Percentiles rank a stretch among this genome's conserved stretches.
phyloP scores from a whole-genome alignment of 2,329 filamentous ascomycete genomes.

The Sclerotinia glacialis region DNA sequence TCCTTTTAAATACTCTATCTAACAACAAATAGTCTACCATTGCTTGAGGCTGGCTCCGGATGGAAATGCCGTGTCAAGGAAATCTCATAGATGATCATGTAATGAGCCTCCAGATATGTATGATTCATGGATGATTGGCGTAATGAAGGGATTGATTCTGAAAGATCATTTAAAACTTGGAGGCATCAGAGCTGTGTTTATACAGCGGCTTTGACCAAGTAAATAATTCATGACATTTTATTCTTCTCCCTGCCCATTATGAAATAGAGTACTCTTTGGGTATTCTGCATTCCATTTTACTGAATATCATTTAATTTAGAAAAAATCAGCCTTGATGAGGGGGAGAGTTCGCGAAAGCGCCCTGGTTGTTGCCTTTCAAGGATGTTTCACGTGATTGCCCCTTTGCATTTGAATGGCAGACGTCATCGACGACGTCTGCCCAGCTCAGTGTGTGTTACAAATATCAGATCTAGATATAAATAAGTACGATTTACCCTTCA shows the following conservation, averaged over 20 bases:
- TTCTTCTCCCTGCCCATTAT: background rate
- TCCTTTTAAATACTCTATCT: conserved; percentile 34
- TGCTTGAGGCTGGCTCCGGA: conserved; percentile 76
- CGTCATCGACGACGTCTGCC: conserved; percentile 13
- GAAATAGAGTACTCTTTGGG: background rate
- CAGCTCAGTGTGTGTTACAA: background rate
- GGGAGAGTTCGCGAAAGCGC: background rate
- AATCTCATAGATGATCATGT: conserved; percentile 52
- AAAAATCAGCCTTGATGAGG: background rate
- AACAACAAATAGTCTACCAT: conserved; percentile 64
- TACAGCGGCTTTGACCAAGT: conserved; percentile 2
- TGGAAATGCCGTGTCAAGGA: conserved; percentile 87
- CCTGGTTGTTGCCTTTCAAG: background rate
- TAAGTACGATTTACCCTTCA: background rate
- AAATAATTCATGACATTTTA: conserved; percentile 16
- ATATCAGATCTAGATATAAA: background rate
- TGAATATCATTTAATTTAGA: background rate
- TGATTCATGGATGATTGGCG: conserved; percentile 21
- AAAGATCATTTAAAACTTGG: conserved; percentile 10
- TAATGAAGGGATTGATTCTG: conserved; percentile 5
- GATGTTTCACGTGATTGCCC: conserved; percentile 9
- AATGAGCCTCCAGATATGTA: conserved; percentile 18
- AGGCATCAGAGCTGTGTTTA: conserved; percentile 1
- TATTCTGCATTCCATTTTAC: background rate
- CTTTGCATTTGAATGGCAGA: background rate